Base-by-base conservation (phyloP, 495 filamentous ascomycete species). In the Penicillium waksmanii region DNA sequence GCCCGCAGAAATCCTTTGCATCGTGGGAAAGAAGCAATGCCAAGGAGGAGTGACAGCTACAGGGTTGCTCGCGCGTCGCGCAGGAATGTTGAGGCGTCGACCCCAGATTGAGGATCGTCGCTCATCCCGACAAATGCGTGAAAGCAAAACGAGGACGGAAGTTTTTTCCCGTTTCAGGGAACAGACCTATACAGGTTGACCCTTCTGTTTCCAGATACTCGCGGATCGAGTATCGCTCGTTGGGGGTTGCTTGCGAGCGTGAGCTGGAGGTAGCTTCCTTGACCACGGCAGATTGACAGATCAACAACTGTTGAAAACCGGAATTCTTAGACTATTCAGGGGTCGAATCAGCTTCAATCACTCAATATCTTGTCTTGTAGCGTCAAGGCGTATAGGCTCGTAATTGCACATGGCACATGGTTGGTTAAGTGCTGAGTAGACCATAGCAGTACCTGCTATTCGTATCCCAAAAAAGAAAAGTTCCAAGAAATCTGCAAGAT, bases 31-130 rank as follows among this genome's bases (percentile, higher is more conserved):
- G 19, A 48, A 48, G 46, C 46, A 27, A 12, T 48, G 46, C 46
- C 46, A 48, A 48, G 46, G 10, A 23, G 6, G 19, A 48, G 46
- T 48, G 43, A 35, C 23, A 12, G 15, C 34, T 57, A n/a, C 31
- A 58, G 35, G 34, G 13, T 31, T 31, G 46, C 19, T 35, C 53
- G 11, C 51, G 23, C 56, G 23, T 52, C 34, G 17, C 27, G 13
- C 15, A 55, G 25, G 42, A 61, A 61, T 52, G 55, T 57, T 10
- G 27, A 27, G 25, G 48, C 34, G 38, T 46, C 47, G 33, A 36
- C 52, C 19, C 48, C 57, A 46, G 49, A 44, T 50, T 3, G 17
- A 27, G 15, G 23, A 57, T 44, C 50, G 36, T 52, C 19, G 25
- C 53, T 19, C 9, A 25, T 15, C 12, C 38, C 44, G 58, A 38